Conservation (phyloP, 1,139 yeast genomes). For the Arxiozyma heterogenica region DNA sequence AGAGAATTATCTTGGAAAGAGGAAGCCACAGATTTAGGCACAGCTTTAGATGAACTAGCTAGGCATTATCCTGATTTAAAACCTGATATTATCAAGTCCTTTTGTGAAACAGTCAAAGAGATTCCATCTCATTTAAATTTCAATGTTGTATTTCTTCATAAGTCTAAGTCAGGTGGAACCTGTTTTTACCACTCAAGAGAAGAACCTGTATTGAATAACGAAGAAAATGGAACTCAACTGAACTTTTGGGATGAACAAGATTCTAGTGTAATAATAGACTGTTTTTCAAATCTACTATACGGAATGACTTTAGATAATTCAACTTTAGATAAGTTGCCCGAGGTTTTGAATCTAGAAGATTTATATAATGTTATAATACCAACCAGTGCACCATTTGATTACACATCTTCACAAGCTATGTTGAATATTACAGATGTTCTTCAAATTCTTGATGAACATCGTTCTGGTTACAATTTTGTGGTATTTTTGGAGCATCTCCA, state of each 20-base stretch:
- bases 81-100: conserved; percentile 46
- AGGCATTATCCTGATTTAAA: conserved; percentile 74
- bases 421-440: conserved; percentile 47
- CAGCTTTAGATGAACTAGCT: conserved; percentile 69
- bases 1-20: conserved; percentile 42
- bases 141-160: conserved; percentile 36
- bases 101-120: conserved; percentile 39
- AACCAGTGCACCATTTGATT: conserved; percentile 53
- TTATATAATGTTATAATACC: conserved; percentile 38
- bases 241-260: conserved; percentile 44
- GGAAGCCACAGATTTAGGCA: conserved; percentile 49
- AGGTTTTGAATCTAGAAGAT: conserved; percentile 35
- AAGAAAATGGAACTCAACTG: conserved; percentile 34
- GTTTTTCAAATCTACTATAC: conserved; percentile 27
- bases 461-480: conserved; percentile 41
- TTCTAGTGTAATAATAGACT: conserved; percentile 25
- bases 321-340: conserved; percentile 41
- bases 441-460: conserved; percentile 47
- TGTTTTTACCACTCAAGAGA: conserved; percentile 36
- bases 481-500: conserved; percentile 30
- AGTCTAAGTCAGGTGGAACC: conserved; percentile 33
- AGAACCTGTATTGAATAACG: conserved; percentile 36
- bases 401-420: conserved; percentile 46
- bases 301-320: conserved; percentile 29
- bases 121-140: conserved; percentile 39